Percentiles rank a stretch among this genome's conserved stretches.
These are phyloP conservation scores for Candida pini DNA, from an alignment of 805 yeast genomes.

Conservation along the genomic window DNA sequence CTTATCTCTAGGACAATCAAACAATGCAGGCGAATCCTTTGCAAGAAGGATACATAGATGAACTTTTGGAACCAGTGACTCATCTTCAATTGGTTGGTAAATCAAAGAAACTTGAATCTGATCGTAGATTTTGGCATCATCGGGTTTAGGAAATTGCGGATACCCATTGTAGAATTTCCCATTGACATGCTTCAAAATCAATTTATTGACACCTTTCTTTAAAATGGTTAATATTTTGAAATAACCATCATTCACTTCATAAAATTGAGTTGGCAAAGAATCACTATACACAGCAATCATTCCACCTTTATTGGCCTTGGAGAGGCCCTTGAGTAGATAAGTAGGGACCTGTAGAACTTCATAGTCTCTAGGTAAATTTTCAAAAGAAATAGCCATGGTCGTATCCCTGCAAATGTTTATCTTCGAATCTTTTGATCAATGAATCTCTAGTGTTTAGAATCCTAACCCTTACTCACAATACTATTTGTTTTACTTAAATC, in stretches of 20 bases:
- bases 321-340: slow-evolving; percentile 43
- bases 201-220: slow-evolving; percentile 53
- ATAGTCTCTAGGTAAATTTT: slow-evolving; percentile 27
- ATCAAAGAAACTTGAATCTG: slow-evolving; percentile 25
- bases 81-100: slow-evolving; percentile 44
- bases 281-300: slow-evolving; percentile 37
- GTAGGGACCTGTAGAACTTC: slow-evolving; percentile 41
- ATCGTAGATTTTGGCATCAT: slow-evolving; percentile 5
- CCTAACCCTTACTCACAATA: no score
- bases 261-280: slow-evolving; percentile 60
- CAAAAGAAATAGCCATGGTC: slow-evolving; percentile 28
- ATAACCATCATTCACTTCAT: slow-evolving; percentile 60
- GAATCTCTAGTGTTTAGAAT: no score
- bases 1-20: slow-evolving; percentile 61
- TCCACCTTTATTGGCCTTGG: slow-evolving; percentile 26
- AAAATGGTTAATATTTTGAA: slow-evolving; percentile 72
- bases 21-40: slow-evolving; percentile 62
- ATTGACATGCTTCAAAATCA: slow-evolving; percentile 45
- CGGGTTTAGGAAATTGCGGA: slow-evolving; percentile 19
- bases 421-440: no score
- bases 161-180: slow-evolving; percentile 32
- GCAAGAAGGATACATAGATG: slow-evolving; percentile 76
- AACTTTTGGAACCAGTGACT: slow-evolving; percentile 56
- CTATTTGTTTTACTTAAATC: no score
- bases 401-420: no score